These are phyloP conservation scores for Trifolium subterraneum DNA, from an alignment of 306 rosid species.

Conservation along the genomic window DNA sequence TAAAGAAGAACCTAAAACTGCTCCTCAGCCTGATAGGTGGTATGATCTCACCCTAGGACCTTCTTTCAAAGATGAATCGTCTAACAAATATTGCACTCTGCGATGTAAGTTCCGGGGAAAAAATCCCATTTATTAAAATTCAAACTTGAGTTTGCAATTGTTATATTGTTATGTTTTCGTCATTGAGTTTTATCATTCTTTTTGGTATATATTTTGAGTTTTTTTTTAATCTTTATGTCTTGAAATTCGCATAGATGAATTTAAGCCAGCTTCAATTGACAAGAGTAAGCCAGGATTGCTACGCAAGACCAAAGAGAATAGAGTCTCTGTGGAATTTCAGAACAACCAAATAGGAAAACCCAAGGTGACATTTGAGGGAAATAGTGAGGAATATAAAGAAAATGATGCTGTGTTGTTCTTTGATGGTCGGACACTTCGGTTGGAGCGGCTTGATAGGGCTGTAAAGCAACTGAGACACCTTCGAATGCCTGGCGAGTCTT, in stretches of 20 bases:
- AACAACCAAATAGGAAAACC: constrained; percentile 91
- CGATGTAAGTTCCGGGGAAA: constrained; percentile 63
- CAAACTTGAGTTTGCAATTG: too few species aligned
- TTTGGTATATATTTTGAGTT: not conserved
- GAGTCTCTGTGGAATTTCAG: constrained; percentile 86
- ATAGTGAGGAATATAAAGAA: constrained; percentile 83
- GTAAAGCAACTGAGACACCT: constrained; percentile 87
- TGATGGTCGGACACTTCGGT: constrained; percentile 75
- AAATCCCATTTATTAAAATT: too few species aligned
- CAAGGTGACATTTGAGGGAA: constrained; percentile 87
- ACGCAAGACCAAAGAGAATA: constrained; percentile 83
- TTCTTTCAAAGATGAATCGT: constrained; percentile 81
- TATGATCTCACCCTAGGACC: constrained; percentile 80
- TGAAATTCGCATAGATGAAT: constrained; percentile 68
- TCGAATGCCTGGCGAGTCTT: constrained; percentile 86
- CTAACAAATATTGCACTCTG: constrained; percentile 83
- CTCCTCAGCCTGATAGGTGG: constrained; percentile 82
- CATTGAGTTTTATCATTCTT: not conserved
- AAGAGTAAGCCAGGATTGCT: constrained; percentile 77
- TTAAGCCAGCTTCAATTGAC: constrained; percentile 97
- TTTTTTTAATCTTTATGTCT: constrained; percentile 25
- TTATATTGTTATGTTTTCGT: too few species aligned
- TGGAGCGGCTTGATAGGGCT: constrained; percentile 85
- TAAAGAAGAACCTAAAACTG: constrained; percentile 87
- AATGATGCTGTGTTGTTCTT: constrained; percentile 91